These are phyloP conservation scores for Aegilops longissima DNA, from an alignment of 176 grass and related monocot genomes.

Conservation along the genomic window DNA sequence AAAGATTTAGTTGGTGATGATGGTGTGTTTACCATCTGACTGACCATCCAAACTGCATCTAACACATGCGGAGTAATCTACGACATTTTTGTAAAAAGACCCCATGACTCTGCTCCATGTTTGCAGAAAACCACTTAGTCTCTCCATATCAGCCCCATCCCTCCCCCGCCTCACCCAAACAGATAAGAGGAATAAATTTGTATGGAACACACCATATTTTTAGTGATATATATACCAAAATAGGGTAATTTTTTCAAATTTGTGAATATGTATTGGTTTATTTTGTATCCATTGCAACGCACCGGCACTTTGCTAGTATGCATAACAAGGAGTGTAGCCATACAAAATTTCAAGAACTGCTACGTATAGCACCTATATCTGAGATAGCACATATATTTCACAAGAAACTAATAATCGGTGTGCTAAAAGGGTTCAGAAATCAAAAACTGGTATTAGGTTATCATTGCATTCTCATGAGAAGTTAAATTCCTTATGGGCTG, in stretches of 20 bases:
- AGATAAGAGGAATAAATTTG: neutral
- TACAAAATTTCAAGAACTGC: conserved; percentile 9
- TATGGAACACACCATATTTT: neutral
- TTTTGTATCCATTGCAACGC: neutral
- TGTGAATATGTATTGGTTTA: neutral
- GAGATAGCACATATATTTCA: neutral
- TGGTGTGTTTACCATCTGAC: neutral
- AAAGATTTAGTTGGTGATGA: neutral
- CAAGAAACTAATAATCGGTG: neutral
- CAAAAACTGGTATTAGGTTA: neutral
- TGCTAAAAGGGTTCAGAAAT: neutral
- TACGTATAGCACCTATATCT: conserved; percentile 5
- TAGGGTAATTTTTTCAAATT: neutral
- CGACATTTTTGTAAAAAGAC: neutral
- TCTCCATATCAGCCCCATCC: neutral
- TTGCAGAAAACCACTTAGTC: neutral
- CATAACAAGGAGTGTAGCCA: neutral
- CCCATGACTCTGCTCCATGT: neutral
- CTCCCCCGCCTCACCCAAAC: neutral
- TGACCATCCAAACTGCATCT: neutral
- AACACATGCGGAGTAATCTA: neutral
- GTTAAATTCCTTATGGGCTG: neutral
- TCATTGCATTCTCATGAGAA: neutral
- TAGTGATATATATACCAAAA: neutral
- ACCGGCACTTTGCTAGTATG: neutral